Percentiles rank a stretch among this genome's conserved stretches.
Conservation (phyloP, 2,329 filamentous ascomycete species). For the Aureobasidium sp. region DNA sequence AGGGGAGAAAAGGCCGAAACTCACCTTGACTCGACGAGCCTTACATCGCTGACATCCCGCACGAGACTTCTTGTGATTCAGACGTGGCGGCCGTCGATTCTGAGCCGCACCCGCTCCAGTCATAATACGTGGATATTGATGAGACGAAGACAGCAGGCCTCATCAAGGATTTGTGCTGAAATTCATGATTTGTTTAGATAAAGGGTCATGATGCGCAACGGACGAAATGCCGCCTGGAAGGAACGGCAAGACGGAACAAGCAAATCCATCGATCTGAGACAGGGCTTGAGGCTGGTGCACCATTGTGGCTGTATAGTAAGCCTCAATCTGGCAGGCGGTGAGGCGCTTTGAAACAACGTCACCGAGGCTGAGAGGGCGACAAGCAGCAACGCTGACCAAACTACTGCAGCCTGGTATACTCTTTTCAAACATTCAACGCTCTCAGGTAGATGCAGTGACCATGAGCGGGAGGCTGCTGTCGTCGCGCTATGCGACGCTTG, state of each 20-base stretch:
- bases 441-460: neutral
- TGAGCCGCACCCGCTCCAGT: neutral
- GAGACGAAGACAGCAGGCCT: no score
- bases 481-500: constrained; percentile 61
- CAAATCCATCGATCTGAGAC: neutral
- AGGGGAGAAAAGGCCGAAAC: neutral
- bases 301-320: no score
- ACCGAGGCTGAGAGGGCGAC: neutral
- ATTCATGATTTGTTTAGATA: neutral
- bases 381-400: neutral
- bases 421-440: no score
- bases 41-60: constrained; percentile 13
- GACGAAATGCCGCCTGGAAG: neutral
- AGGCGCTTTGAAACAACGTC: neutral
- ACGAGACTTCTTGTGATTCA: constrained; percentile 9
- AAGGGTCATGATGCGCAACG: neutral
- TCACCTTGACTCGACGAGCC: constrained; percentile 10
- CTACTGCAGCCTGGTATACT: neutral
- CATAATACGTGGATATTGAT: neutral
- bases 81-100: neutral
- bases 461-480: constrained; percentile 73
- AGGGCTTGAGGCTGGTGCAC: neutral
- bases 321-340: neutral
- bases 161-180: neutral
- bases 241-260: neutral